Conservation (phyloP, 331 rosid genomes). For the Pyrus hybrid region DNA sequence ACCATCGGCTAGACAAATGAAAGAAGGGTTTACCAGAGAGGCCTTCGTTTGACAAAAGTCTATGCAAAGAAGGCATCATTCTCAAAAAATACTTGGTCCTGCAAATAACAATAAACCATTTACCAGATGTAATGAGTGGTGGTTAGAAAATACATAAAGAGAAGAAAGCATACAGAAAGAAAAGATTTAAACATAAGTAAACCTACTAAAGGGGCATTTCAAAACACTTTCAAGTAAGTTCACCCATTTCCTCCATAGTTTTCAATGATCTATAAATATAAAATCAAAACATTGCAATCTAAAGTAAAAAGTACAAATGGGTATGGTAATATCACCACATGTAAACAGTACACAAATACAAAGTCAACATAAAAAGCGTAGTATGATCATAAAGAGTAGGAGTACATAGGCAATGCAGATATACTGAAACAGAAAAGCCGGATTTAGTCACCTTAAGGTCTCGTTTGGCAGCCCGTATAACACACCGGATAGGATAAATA, state of each 20-base stretch:
- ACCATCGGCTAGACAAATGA: constrained; percentile 94
- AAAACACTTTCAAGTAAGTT: too few relatives aligned
- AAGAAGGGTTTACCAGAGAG: constrained; percentile 98
- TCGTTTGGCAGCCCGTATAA: too few relatives aligned
- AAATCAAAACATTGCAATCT: background rate
- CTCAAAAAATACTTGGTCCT: constrained; percentile 92
- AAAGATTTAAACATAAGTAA: background rate
- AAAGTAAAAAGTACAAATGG: background rate
- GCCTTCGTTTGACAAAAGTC: constrained; percentile 84
- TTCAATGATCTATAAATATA: background rate
- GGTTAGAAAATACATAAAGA: constrained; percentile 1
- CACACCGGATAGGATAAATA: too few relatives aligned
- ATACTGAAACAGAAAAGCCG: background rate
- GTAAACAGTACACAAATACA: background rate
- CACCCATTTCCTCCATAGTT: too few relatives aligned
- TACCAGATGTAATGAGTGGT: constrained; percentile 11
- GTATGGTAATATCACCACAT: background rate
- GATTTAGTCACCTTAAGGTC: background rate
- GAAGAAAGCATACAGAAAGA: background rate
- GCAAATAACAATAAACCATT: constrained; percentile 25
- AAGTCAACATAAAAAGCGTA: background rate
- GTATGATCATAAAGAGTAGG: background rate
- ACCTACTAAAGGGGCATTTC: background rate
- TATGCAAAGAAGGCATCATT: constrained; percentile 94
- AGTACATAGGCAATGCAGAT: background rate